Evolutionary conservation across 257 asterid genomes (phyloP), one percentile per base, ranked within the genome.

Genomic region (Rubia yunnanensis): DNA sequence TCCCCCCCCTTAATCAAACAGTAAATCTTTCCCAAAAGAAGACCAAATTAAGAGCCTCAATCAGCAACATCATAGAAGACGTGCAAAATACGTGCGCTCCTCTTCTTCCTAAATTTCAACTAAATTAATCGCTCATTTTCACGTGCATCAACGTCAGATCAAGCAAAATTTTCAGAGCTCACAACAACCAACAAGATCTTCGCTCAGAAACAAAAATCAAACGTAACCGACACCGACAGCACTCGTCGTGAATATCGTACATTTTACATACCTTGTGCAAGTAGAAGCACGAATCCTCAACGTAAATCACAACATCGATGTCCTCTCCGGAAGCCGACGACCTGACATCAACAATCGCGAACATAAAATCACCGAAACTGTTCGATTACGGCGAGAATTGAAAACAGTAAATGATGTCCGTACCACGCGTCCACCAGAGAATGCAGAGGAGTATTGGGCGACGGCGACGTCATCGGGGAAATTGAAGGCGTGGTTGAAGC

Each of bases 251-350:
- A 44, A 44, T 5, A 32, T 32, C 36, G 36, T 32, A 32, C 44
- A 18, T 46, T 3, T n/a, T 14, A 46, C 52, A 2, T 31, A 89
- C 95, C 95, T 87, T 87, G 65, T 87, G 89, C 58, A 87, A 77
- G 69, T 76, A 87, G 65, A 87, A 87, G 75, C 70, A 72, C 3
- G 94, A 72, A 60, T 69, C 73, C 48, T 83, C 80, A 17, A 87
- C 89, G 72, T 70, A 68, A 28, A 89, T 76, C 61, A 81, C 91
- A 72, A 89, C 96, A 60, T 87, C 94, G 22, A 87, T 75, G 67
- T 83, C 84, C 32, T 68, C 72, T 10, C 74, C 76, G 38, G 76
- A 74, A 52, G 66, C 80, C 66, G 66, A 36, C 14, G 78, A 66
- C 85, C 95, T 89, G 35, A 44, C 52, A 17, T 17, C 52, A 44